Evolutionary conservation across 345 rosid species (phyloP).

Genomic region (Ceriops decandra): DNA sequence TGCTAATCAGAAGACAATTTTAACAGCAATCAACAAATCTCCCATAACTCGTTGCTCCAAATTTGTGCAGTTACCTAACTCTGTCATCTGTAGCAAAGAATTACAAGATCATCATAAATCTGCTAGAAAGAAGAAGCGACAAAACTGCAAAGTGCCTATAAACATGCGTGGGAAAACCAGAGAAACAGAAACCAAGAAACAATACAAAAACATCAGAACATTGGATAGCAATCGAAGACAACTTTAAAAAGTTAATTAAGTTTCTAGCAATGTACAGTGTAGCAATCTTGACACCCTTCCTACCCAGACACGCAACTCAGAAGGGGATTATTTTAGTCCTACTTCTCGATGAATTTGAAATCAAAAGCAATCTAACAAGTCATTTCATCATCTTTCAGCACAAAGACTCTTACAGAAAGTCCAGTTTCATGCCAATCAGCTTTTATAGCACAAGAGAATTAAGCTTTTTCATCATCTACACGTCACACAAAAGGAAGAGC

Average conservation of each 20-base stretch:
- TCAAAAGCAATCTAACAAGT: neutral
- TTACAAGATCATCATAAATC: slow-evolving; percentile 10
- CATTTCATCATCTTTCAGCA: neutral
- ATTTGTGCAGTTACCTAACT: neutral
- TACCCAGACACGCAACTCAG: neutral
- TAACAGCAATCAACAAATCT: no score
- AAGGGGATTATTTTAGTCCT: neutral
- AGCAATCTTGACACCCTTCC: neutral
- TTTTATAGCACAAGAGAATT: no score
- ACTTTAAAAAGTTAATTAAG: neutral
- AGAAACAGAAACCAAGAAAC: neutral
- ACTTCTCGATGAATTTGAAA: neutral
- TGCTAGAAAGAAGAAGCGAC: slow-evolving; percentile 5
- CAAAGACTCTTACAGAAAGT: neutral
- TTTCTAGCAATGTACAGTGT: neutral
- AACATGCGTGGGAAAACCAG: neutral
- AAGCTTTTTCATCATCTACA: neutral
- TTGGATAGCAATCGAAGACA: neutral
- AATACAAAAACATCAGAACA: neutral
- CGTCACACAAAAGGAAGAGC: neutral
- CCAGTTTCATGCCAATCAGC: no score
- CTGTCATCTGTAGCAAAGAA: neutral
- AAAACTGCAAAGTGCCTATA: neutral
- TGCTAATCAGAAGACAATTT: neutral
- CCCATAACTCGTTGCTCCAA: neutral